Conservation (phyloP, 1,284 basidiomycete genomes). For the Ustilago bromivora region DNA sequence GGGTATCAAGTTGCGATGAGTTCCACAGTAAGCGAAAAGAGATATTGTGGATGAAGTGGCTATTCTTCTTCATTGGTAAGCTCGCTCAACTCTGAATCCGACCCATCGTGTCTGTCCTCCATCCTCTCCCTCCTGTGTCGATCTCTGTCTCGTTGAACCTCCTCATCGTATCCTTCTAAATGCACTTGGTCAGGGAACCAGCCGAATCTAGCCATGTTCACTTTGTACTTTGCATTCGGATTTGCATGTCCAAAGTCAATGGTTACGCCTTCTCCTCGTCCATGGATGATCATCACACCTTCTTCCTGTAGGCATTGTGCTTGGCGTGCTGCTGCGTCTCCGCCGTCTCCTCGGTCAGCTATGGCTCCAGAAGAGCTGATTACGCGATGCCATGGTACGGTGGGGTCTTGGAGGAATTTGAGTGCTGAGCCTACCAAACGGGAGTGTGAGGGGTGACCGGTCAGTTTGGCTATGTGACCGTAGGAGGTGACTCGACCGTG, state of each 20-base stretch:
- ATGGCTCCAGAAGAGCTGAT: slow-evolving; percentile 62
- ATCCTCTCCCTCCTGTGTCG: slow-evolving; percentile 11
- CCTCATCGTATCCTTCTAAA: slow-evolving; percentile 40
- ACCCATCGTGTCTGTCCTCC: not conserved
- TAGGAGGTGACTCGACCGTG: slow-evolving; percentile 64
- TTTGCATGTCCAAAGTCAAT: slow-evolving; percentile 45
- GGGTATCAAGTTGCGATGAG: slow-evolving; percentile 6
- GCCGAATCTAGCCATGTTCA: slow-evolving; percentile 40
- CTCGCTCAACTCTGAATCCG: slow-evolving; percentile 34
- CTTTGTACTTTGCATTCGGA: slow-evolving; percentile 43
- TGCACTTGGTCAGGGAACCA: slow-evolving; percentile 54
- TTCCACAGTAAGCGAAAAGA: not conserved
- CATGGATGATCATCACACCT: slow-evolving; percentile 55
- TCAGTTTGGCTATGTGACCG: slow-evolving; percentile 64
- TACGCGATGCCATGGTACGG: slow-evolving; percentile 66
- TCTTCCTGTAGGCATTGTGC: slow-evolving; percentile 54
- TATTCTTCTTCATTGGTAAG: slow-evolving; percentile 19
- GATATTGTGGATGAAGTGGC: not conserved
- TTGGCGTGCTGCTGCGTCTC: slow-evolving; percentile 57
- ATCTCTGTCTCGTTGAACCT: not conserved
- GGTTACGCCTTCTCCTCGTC: slow-evolving; percentile 39
- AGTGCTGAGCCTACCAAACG: slow-evolving; percentile 65
- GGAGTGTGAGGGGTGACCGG: slow-evolving; percentile 60
- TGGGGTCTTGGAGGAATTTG: slow-evolving; percentile 56
- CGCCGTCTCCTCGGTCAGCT: slow-evolving; percentile 67